Evolutionary conservation across 495 filamentous ascomycete species (phyloP).

Genomic region (Xylaria bambusicola): DNA sequence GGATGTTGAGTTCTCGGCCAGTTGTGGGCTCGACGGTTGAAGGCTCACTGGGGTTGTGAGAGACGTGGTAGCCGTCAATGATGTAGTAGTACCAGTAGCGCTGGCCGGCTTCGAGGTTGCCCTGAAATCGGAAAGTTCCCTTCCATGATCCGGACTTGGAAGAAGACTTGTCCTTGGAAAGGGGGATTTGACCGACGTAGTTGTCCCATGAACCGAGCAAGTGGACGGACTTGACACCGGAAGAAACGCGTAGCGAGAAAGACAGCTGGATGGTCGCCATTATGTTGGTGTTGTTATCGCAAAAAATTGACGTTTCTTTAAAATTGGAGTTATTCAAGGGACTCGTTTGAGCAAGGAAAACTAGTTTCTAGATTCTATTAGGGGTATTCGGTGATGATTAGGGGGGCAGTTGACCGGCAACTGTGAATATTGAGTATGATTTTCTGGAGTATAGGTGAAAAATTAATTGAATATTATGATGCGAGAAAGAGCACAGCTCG

Average conservation of each 20-base stretch:
- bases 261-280: conserved; percentile 85
- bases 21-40: conserved; percentile 95
- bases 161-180: conserved; percentile 78
- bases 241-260: conserved; percentile 91
- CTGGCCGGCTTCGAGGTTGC: conserved; percentile 77
- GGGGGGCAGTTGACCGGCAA: conserved; percentile 52
- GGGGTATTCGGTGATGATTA: conserved; percentile 41
- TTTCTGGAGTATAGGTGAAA: conserved; percentile 41
- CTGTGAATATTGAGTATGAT: conserved; percentile 34
- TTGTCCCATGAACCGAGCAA: conserved; percentile 98
- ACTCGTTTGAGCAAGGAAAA: conserved; percentile 61
- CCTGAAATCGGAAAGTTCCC: conserved; percentile 95
- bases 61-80: conserved; percentile 98
- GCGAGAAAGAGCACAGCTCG: conserved; percentile 55
- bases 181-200: conserved; percentile 88
- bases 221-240: conserved; percentile 97
- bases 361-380: conserved; percentile 45
- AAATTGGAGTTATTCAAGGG: conserved; percentile 26
- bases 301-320: conserved; percentile 42
- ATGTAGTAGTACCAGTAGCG: conserved; percentile 99
- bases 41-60: conserved; percentile 89
- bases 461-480: conserved; percentile 33
- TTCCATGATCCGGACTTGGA: conserved; percentile 86
- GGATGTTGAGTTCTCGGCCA: conserved; percentile 85
- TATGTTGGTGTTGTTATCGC: conserved; percentile 52